Evolutionary conservation across 2,329 filamentous ascomycete species (phyloP).

Genomic region (Bimuria novae-zelandiae): DNA sequence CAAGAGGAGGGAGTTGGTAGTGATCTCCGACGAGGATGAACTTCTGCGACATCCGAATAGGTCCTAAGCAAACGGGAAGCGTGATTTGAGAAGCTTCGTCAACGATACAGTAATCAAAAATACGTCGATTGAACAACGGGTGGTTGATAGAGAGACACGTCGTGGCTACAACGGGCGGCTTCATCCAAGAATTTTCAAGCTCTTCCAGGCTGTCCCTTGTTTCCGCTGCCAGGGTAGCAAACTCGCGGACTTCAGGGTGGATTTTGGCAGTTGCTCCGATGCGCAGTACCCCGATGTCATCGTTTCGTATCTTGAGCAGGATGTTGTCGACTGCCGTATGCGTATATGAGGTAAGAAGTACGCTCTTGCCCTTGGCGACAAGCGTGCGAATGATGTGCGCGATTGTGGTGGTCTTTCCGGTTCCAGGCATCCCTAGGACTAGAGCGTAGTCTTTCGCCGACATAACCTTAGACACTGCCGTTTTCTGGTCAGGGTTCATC

Average conservation of each 20-base stretch:
- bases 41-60: slow-evolving; percentile 87
- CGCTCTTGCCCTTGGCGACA: slow-evolving; percentile 86
- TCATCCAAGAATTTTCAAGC: slow-evolving; percentile 81
- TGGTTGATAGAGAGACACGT: slow-evolving; percentile 94
- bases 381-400: slow-evolving; percentile 94
- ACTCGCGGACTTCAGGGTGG: slow-evolving; percentile 83
- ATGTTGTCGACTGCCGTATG: slow-evolving; percentile 99
- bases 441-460: slow-evolving; percentile 92
- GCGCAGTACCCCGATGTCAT: slow-evolving; percentile 79
- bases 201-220: slow-evolving; percentile 80
- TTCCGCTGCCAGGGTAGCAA: slow-evolving; percentile 76
- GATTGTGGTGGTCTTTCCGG: slow-evolving; percentile 97
- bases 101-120: slow-evolving; percentile 97
- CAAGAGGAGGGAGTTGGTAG: slow-evolving; percentile 90
- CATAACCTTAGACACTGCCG: slow-evolving; percentile 93
- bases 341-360: slow-evolving; percentile 92
- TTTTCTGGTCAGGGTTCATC: slow-evolving; percentile 85
- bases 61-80: slow-evolving; percentile 88
- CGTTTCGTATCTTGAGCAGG: slow-evolving; percentile 82
- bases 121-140: slow-evolving; percentile 81
- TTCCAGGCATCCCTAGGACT: slow-evolving; percentile 98
- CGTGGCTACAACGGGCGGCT: slow-evolving; percentile 87
- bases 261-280: slow-evolving; percentile 84
- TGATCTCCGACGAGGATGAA: slow-evolving; percentile 97
- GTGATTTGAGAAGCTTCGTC: slow-evolving; percentile 98